Evolutionary conservation across 495 filamentous ascomycete genomes (phyloP).

Genomic region (Trypethelium eluteriae): DNA sequence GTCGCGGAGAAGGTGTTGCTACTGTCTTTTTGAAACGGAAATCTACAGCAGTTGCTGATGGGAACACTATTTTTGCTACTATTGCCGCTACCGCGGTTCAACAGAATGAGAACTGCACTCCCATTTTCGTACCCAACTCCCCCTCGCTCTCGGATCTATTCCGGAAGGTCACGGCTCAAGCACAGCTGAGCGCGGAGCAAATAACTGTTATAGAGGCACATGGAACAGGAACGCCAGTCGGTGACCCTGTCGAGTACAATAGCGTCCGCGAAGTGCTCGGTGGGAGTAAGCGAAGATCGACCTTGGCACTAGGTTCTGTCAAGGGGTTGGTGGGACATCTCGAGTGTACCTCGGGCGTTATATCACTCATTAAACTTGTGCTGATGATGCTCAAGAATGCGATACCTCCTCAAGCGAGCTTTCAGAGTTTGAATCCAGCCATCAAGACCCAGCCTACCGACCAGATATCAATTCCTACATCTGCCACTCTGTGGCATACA

Average conservation of each 20-base stretch:
- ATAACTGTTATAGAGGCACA: not conserved
- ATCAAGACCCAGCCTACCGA: not conserved
- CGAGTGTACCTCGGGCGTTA: not conserved
- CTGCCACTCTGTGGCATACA: not conserved
- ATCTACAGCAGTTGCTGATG: not conserved
- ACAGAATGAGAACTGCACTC: conserved; percentile 30
- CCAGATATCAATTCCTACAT: not conserved
- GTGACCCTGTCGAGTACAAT: not conserved
- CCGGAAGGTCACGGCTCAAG: not conserved
- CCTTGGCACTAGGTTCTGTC: not conserved
- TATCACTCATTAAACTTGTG: not conserved
- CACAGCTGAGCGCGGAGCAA: not conserved
- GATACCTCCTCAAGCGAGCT: conserved; percentile 34
- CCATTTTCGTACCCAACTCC: conserved; percentile 31
- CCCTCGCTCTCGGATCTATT: not conserved
- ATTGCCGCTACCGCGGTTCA: conserved; percentile 23
- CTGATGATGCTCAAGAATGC: conserved; percentile 11
- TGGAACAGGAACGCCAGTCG: conserved; percentile 6
- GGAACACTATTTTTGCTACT: not conserved
- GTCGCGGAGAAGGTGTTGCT: not conserved
- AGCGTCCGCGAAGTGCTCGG: not conserved
- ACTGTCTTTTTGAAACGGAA: not conserved
- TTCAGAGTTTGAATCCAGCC: conserved; percentile 24
- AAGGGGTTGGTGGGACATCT: not conserved
- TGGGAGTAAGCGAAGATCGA: not conserved